phyloP scores from a whole-genome alignment of 352 stramenopile genomes.

The Phytopythium mirpurense region DNA sequence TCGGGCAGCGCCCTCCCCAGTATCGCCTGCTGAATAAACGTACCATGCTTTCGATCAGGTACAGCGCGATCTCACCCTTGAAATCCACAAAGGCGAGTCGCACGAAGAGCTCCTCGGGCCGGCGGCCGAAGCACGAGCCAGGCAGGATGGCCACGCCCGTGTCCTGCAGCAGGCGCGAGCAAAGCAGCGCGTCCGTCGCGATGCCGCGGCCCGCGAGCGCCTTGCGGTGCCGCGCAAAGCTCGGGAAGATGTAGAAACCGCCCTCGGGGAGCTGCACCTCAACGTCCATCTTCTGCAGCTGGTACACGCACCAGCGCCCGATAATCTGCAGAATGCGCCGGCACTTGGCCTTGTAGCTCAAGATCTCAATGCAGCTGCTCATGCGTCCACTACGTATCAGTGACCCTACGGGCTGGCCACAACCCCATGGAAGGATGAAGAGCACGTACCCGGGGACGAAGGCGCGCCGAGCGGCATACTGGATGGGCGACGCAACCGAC shows the following conservation, averaged over 20 bases:
- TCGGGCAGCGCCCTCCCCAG: no score
- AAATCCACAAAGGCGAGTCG: constrained; percentile 87
- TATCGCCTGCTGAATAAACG: no score
- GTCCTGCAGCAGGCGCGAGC: constrained; percentile 70
- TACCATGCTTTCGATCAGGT: constrained; percentile 86
- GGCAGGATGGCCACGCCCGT: constrained; percentile 84
- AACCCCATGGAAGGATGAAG: no score
- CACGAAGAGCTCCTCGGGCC: constrained; percentile 67
- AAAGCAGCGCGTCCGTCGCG: constrained; percentile 67
- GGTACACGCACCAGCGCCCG: constrained; percentile 73
- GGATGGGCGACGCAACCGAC: constrained; percentile 80
- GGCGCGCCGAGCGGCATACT: constrained; percentile 74
- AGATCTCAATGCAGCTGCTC: constrained; percentile 73
- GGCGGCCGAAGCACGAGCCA: constrained; percentile 78
- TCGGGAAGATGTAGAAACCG: constrained; percentile 84
- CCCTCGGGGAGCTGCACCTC: constrained; percentile 70
- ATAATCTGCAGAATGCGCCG: constrained; percentile 81
- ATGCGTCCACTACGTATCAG: no score
- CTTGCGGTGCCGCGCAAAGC: constrained; percentile 70
- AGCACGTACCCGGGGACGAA: constrained; percentile 65
- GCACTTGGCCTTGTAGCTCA: constrained; percentile 77
- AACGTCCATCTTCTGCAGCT: constrained; percentile 82
- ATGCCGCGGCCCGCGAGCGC: constrained; percentile 56
- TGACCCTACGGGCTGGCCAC: no score
- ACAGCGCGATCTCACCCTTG: constrained; percentile 83